Evolutionary conservation across 2,329 filamentous ascomycete genomes (phyloP), one percentile per base, ranked within the genome.

Genomic region (Endocalyx cinctus): DNA sequence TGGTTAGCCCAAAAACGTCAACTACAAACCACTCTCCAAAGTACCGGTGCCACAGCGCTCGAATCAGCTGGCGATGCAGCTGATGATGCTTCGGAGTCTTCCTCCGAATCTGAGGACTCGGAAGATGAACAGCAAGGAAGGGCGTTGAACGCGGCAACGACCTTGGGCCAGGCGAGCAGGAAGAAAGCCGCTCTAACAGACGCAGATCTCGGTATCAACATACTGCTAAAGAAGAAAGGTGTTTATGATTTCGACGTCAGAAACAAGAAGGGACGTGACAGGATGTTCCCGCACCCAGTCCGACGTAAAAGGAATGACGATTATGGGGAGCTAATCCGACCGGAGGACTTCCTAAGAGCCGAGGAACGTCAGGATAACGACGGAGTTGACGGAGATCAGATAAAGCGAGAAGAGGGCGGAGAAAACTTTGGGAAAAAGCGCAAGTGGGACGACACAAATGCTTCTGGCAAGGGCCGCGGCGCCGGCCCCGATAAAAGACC

Each of bases 201-300:
- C 46, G 87, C 90, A 44, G 92, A 97, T 48, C 70, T 97, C 4
- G 92, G 92, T 13, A 80, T 97, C 45, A 96, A 94, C 46, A 78
- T 98, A 29, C 69, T 98, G 8, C 72, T 97, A 25, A 86, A 92
- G 47, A 83, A 85, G 47, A 94, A 89, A 55, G 85, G 83, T 11
- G 80, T 94, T n/a, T 86, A 92, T 56, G 92, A 98, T 59, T 98
- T 86, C 48, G 87, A 96, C 52, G 84, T 96, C 2, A 76, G 87
- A 25, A 85, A 84, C 22, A 96, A 95, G 59, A 94, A 87, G 55
- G 92, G 92, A 4, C 77, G 89, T 34, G 92, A 98, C 55, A 82
- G 88, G 42, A 84, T 94, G 65, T 97, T 96, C 54, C 92, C 92
- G 0, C 82, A 94, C 33, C 77, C 89, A 1, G 77, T 89, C 16